Evolutionary conservation across 345 rosid species (phyloP).

Genomic region (Nephelium lappaceum): DNA sequence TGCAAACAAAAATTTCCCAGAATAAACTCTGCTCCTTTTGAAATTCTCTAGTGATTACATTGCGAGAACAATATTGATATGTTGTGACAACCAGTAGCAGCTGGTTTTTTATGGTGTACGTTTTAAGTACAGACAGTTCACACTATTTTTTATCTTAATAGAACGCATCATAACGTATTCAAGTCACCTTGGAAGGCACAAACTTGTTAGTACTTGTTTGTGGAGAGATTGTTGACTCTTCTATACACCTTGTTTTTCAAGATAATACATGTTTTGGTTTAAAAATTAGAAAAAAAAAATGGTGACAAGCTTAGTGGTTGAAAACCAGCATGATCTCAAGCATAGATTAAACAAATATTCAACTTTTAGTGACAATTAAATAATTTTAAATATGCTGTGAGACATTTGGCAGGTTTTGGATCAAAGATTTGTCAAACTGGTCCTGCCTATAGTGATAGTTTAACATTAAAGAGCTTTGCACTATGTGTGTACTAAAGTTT

Average conservation of each 20-base stretch:
- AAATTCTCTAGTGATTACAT: background rate
- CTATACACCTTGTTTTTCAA: background rate
- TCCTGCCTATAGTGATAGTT: conserved; percentile 12
- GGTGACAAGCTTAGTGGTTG: no score
- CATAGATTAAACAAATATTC: conserved; percentile 4
- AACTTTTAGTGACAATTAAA: background rate
- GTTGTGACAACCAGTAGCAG: background rate
- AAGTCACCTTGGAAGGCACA: background rate
- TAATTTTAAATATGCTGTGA: no score
- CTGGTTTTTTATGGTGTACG: background rate
- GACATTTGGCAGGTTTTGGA: conserved; percentile 14
- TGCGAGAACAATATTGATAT: background rate
- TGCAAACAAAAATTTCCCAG: background rate
- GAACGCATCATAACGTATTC: background rate
- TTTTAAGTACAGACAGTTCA: no score
- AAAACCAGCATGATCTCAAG: background rate
- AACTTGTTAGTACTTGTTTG: background rate
- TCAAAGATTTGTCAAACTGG: conserved; percentile 22
- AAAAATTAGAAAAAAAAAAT: no score
- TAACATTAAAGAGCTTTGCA: conserved; percentile 7
- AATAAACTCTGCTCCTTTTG: background rate
- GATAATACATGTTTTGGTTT: background rate
- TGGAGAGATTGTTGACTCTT: background rate
- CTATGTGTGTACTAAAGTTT: conserved; percentile 7
- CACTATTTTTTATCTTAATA: background rate